phyloP scores from a whole-genome alignment of 2,329 filamentous ascomycete species.

The Calonectria pseudoturangicola region DNA sequence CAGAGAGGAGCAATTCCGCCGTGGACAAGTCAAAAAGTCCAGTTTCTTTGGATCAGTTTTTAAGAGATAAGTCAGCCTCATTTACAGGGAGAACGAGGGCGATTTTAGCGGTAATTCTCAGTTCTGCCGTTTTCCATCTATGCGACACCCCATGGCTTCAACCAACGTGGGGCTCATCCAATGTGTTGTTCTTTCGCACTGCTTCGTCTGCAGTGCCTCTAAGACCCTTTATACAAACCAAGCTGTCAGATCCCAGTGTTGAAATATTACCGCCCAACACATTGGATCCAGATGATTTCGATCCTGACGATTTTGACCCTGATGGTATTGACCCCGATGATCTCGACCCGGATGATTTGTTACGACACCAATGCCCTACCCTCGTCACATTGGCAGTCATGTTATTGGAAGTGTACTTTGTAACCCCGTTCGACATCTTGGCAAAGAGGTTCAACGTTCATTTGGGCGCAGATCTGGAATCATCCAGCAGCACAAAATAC shows the following conservation, averaged over 20 bases:
- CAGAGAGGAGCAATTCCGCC: constrained; percentile 24
- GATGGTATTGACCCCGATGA: constrained; percentile 22
- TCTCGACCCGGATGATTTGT: constrained; percentile 32
- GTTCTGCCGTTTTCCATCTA: constrained; percentile 35
- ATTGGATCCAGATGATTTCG: neutral
- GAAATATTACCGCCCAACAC: accelerated
- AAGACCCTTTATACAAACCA: constrained; percentile 34
- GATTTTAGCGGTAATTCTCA: constrained; percentile 38
- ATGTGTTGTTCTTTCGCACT: constrained; percentile 33
- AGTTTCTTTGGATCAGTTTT: constrained; percentile 32
- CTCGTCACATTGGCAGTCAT: constrained; percentile 36
- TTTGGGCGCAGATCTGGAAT: neutral
- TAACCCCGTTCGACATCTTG: constrained; percentile 27
- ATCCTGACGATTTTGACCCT: constrained; percentile 15
- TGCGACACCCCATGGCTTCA: constrained; percentile 37
- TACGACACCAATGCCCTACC: constrained; percentile 26
- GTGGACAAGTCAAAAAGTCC: constrained; percentile 20
- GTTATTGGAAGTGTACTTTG: constrained; percentile 39
- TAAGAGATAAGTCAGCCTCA: neutral
- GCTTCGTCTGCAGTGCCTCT: neutral
- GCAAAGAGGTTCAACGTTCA: constrained; percentile 23
- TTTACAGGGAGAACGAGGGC: constrained; percentile 41
- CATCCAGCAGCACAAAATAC: constrained; percentile 4
- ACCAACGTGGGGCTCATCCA: constrained; percentile 31
- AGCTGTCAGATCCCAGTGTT: neutral